Evolutionary conservation across 768 basidiomycete genomes (phyloP), one percentile per base, ranked within the genome.

Genomic region (Chalciporus pseudorubinellus): DNA sequence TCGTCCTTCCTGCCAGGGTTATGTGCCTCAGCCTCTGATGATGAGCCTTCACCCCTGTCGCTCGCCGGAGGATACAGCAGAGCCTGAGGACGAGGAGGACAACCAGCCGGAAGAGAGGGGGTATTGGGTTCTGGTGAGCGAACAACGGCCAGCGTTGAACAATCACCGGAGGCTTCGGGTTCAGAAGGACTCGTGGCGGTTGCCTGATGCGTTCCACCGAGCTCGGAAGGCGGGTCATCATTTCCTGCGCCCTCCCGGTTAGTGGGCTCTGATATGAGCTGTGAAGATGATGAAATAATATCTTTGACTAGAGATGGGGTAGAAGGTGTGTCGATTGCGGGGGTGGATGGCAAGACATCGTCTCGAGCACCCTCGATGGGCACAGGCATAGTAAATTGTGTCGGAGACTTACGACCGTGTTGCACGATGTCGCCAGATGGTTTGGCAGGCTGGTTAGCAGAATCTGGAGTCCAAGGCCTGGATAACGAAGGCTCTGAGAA

Each of bases 351-450:
- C n/a, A n/a, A n/a, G n/a, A n/a, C n/a, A n/a, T n/a, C n/a, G n/a
- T n/a, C n/a, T n/a, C n/a, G n/a, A n/a, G n/a, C 21, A 16, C 29
- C 20, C 43, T 55, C 40, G 41, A 16, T 46, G 44, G 53, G 31
- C 20, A 38, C 28, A 41, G 48, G 38, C 51, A 55, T 52, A 50
- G 61, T 53, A 33, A 60, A 59, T 28, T 65, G 59, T 33, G 72
- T 65, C 58, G 75, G 68, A 19, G 77, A 73, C 59, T 79, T 77
- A 48, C 79, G 71, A 54, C 70, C 72, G 12, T 50, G 65, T 46
- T 63, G 61, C 5, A 59, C 57, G 26, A 28, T 50, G 33, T 57
- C 57, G 31, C 33, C 31, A 34, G 50, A 29, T 29, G 48, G 44
- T 18, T 14, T 39, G 21, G 44, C 44, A 39, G 50, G 50, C 21